These are phyloP conservation scores for Yamadazyma aaseri DNA, from an alignment of 1,139 yeast genomes.

Conservation along the genomic window DNA sequence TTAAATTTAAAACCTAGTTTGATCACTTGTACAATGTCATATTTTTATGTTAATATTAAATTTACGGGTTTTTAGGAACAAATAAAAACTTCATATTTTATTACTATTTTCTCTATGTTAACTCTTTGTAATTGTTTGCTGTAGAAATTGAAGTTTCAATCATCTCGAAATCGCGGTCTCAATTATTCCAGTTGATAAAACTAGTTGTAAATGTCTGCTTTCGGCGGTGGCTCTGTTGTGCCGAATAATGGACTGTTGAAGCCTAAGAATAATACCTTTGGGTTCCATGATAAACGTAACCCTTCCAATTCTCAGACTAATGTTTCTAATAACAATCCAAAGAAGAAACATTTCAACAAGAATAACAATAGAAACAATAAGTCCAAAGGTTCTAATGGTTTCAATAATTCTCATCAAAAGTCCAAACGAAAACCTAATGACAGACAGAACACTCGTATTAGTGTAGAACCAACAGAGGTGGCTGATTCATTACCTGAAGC, in stretches of 20 bases:
- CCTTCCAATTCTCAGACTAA: slow-evolving; percentile 1
- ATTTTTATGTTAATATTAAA: slow-evolving; percentile 12
- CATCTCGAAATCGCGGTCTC: slow-evolving; percentile 1
- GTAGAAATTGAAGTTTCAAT: too few species aligned
- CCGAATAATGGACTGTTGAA: slow-evolving; percentile 6
- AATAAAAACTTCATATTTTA: slow-evolving; percentile 7
- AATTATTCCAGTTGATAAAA: not conserved
- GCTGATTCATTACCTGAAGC: slow-evolving; percentile 14
- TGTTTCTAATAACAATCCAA: slow-evolving; percentile 7
- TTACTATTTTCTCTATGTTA: not conserved
- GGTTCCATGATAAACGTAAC: slow-evolving; percentile 6
- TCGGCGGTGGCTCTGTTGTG: slow-evolving; percentile 20
- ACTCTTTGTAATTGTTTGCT: not conserved
- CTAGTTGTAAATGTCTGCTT: slow-evolving; percentile 20
- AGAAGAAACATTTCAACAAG: slow-evolving; percentile 11
- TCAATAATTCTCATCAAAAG: not conserved
- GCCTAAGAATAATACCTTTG: slow-evolving; percentile 3
- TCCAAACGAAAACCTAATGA: slow-evolving; percentile 1
- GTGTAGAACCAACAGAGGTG: slow-evolving; percentile 14
- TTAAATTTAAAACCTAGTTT: slow-evolving; percentile 16
- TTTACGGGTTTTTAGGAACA: slow-evolving; percentile 13
- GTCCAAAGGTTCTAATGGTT: not conserved
- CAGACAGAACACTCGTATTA: not conserved
- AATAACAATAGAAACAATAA: slow-evolving; percentile 2
- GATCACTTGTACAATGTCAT: slow-evolving; percentile 12